phyloP scores from a whole-genome alignment of 257 asterid genomes.

The Forsythia suspensa region DNA sequence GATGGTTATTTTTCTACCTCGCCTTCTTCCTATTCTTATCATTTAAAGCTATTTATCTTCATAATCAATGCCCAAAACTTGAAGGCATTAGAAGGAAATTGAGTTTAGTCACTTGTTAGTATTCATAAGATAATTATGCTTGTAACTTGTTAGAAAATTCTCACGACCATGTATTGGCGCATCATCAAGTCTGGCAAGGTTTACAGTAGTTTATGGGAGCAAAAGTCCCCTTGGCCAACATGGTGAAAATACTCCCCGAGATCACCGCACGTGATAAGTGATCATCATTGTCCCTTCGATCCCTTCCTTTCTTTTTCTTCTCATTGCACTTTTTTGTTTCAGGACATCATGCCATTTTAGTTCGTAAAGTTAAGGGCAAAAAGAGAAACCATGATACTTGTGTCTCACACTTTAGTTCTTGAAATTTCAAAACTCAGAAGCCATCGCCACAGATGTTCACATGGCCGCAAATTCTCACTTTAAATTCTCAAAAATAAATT shows the following conservation, averaged over 20 bases:
- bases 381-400: too few relatives aligned
- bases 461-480: too few relatives aligned
- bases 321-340: not conserved
- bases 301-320: not conserved
- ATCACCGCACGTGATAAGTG: slow-evolving; percentile 46
- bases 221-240: slow-evolving; percentile 65
- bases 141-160: not conserved
- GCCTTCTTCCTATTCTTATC: not conserved
- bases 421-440: too few relatives aligned
- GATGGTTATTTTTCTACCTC: not conserved
- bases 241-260: slow-evolving; percentile 56
- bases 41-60: not conserved
- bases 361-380: too few relatives aligned
- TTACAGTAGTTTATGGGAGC: slow-evolving; percentile 65
- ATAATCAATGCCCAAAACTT: not conserved
- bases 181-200: slow-evolving; percentile 73
- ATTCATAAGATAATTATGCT: not conserved
- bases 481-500: not conserved
- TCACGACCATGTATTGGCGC: slow-evolving; percentile 10
- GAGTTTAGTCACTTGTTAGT: not conserved
- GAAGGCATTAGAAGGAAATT: not conserved
- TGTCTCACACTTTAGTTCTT: too few relatives aligned
- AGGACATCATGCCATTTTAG: not conserved
- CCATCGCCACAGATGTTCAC: too few relatives aligned
- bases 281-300: not conserved